Evolutionary conservation across 106 monocot species (phyloP), one percentile per base, ranked within the genome.

Genomic region (Iris macrosiphon): DNA sequence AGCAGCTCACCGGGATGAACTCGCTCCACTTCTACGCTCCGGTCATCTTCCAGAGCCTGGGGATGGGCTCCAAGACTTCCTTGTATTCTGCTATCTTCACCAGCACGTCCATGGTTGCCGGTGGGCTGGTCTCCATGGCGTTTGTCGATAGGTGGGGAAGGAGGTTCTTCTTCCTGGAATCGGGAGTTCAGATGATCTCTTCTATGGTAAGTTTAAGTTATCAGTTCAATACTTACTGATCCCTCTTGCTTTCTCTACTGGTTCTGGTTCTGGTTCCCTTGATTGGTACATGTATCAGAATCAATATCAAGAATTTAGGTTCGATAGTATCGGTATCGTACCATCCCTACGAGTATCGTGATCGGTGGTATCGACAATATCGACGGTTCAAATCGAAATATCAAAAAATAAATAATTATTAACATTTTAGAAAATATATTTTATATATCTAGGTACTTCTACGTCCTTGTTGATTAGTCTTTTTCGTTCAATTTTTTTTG

Each of bases 21-120:
- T 82, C 81, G 2, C 69, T 82, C 4, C 61, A 76, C 13, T 82
- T 76, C 50, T 72, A 82, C 29, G 28, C 71, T 7, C 75, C 81
- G 0, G 81, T 81, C 0, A 72, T 81, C 60, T 81, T 81, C 44
- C 75, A 75, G 63, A 81, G 81, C 43, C 40, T 81, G 40, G 75
- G 81, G 3, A 68, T 81, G 23, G 81, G 75, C 5, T 72, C 81
- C 0, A 72, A 71, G 12, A 67, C 81, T 6, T 41, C 81, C 3
- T 52, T 81, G 2, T 81, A 81, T 37, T 75, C 81, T 2, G 66
- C 75, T 0, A 72, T 81, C 32, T 72, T 75, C 4, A 75, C 75
- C 9, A 67, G 75, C 52, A 58, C 71, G 0, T 75, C 75, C 75
- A 63, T 75, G 17, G 75, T 75, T 0, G 24, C 75, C 0, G 75